phyloP scores from a whole-genome alignment of 768 basidiomycete genomes.

The Nidula microcarpa region DNA sequence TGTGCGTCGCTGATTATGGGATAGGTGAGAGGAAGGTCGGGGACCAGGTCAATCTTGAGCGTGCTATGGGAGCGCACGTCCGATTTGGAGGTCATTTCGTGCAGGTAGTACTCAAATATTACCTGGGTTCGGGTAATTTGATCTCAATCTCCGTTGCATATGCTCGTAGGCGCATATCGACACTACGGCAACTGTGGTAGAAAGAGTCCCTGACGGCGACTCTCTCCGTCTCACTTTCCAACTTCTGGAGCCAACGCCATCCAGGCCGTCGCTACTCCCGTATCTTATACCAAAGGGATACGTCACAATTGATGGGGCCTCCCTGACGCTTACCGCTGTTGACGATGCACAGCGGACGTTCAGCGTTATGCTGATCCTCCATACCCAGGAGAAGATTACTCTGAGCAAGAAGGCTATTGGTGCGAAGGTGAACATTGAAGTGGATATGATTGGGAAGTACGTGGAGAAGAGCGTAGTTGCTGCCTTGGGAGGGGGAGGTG shows the following conservation, averaged over 20 bases:
- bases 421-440: conserved; percentile 90
- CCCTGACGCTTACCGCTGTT: conserved; percentile 85
- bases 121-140: not conserved
- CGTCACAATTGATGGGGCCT: conserved; percentile 90
- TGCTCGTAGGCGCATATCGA: conserved; percentile 85
- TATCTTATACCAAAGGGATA: conserved; percentile 95
- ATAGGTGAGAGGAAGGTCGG: conserved; percentile 77
- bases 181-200: conserved; percentile 73
- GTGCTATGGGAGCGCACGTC: conserved; percentile 89
- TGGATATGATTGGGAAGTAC: conserved; percentile 92
- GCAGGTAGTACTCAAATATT: conserved; percentile 50
- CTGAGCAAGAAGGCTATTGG: conserved; percentile 73
- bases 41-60: conserved; percentile 86
- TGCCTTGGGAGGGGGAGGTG: conserved; percentile 54
- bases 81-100: conserved; percentile 98
- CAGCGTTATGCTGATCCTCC: conserved; percentile 92
- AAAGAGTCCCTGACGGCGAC: conserved; percentile 73
- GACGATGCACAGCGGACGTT: conserved; percentile 61
- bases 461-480: conserved; percentile 80
- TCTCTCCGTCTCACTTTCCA: conserved; percentile 84
- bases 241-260: conserved; percentile 55
- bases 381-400: conserved; percentile 88
- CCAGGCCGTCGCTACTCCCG: conserved; percentile 62
- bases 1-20: not conserved
- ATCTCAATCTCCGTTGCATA: not conserved